Conservation (phyloP, 2,329 filamentous ascomycete genomes). For the Zalaria sp. region DNA sequence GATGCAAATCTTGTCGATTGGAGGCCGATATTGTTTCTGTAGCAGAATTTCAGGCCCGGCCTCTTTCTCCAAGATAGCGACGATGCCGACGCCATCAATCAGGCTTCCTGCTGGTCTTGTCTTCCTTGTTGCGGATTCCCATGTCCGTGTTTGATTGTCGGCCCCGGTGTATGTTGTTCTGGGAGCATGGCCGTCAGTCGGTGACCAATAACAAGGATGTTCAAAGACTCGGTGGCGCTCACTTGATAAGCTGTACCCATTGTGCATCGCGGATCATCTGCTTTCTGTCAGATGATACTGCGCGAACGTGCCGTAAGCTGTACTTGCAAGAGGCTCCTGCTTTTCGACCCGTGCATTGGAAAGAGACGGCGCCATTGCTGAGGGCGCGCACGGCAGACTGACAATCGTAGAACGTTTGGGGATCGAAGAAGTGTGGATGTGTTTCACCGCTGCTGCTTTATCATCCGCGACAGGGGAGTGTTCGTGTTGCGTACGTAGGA, state of each 20-base stretch:
- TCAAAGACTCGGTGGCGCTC: constrained; percentile 4
- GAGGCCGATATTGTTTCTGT: constrained; percentile 40
- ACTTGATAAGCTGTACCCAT: constrained; percentile 26
- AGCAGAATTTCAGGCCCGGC: constrained; percentile 36
- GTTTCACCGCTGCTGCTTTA: no score
- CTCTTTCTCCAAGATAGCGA: constrained; percentile 37
- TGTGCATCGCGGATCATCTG: constrained; percentile 20
- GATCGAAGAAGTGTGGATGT: no score
- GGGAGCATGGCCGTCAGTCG: background rate
- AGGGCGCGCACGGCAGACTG: background rate
- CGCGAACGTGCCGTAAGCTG: background rate
- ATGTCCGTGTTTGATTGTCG: constrained; percentile 5
- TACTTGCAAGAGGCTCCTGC: constrained; percentile 7
- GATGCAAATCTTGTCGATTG: constrained; percentile 42
- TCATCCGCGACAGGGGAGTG: no score
- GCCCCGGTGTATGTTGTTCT: constrained; percentile 33
- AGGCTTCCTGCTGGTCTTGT: constrained; percentile 38
- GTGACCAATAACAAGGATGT: background rate
- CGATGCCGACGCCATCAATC: constrained; percentile 46
- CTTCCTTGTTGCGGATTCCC: constrained; percentile 35
- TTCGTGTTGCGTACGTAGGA: no score
- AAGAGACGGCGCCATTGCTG: constrained; percentile 5
- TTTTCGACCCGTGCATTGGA: constrained; percentile 8
- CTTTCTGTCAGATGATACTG: background rate
- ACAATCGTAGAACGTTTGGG: no score